Evolutionary conservation across 2,329 filamentous ascomycete species (phyloP).

Genomic region (Ophiostoma ips): DNA sequence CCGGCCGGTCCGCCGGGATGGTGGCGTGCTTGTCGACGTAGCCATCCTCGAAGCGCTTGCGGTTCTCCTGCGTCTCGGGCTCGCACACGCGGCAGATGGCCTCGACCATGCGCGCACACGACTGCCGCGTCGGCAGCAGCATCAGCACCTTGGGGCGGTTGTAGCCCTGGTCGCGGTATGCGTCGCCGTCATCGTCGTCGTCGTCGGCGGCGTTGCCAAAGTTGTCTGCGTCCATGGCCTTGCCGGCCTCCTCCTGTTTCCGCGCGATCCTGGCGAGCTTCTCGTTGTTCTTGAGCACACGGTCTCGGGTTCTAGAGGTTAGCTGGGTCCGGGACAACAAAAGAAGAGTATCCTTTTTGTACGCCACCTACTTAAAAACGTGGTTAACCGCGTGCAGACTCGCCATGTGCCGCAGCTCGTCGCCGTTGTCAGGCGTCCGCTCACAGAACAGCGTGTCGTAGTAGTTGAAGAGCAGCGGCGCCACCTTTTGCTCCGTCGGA

Average conservation of each 20-base stretch:
- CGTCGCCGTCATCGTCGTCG: slow-evolving; percentile 48
- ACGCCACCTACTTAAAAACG: slow-evolving; percentile 82
- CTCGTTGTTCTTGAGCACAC: slow-evolving; percentile 83
- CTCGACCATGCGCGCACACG: slow-evolving; percentile 66
- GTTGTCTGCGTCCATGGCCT: slow-evolving; percentile 49
- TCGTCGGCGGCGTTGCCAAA: slow-evolving; percentile 42
- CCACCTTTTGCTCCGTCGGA: slow-evolving; percentile 48
- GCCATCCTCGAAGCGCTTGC: slow-evolving; percentile 76
- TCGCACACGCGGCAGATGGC: slow-evolving; percentile 61
- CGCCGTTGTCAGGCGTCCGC: slow-evolving; percentile 54
- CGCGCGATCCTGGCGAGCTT: slow-evolving; percentile 45
- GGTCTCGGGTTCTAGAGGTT: slow-evolving; percentile 85
- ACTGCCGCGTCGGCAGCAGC: slow-evolving; percentile 75
- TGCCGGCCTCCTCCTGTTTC: slow-evolving; percentile 35
- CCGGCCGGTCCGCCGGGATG: slow-evolving; percentile 46
- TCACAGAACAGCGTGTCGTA: slow-evolving; percentile 66
- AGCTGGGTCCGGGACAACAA: too few relatives aligned
- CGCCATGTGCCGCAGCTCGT: slow-evolving; percentile 53
- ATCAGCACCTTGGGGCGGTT: slow-evolving; percentile 88
- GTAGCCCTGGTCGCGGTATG: slow-evolving; percentile 86
- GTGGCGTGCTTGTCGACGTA: slow-evolving; percentile 54
- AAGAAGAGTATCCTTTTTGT: too few relatives aligned
- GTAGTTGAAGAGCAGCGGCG: slow-evolving; percentile 67
- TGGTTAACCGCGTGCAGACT: slow-evolving; percentile 85
- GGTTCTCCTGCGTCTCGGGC: slow-evolving; percentile 88